Conservation (phyloP, 1,139 yeast species). For the Taphrina betulina region DNA sequence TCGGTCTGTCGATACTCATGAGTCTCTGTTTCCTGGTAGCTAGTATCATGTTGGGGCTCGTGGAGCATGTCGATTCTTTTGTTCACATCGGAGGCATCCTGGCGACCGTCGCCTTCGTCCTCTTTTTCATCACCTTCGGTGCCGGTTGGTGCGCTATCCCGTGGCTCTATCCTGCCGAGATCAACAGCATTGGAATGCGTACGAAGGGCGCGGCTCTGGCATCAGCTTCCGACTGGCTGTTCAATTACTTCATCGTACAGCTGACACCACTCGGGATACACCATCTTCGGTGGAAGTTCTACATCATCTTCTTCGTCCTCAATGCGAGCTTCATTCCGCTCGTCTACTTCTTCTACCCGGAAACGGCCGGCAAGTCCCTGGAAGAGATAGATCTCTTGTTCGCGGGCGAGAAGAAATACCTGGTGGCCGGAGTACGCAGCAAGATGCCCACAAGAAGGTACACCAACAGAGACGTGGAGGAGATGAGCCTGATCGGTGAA, state of each 20-base stretch:
- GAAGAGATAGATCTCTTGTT: slow-evolving; percentile 66
- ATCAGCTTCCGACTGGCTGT: slow-evolving; percentile 57
- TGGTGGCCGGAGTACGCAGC: slow-evolving; percentile 17
- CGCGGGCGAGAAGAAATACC: slow-evolving; percentile 11
- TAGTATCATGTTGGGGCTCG: slow-evolving; percentile 34
- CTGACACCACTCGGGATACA: slow-evolving; percentile 53
- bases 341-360: slow-evolving; percentile 68
- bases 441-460: neutral
- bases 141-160: slow-evolving; percentile 38
- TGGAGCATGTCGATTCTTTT: slow-evolving; percentile 36
- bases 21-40: slow-evolving; percentile 36
- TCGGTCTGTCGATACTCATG: slow-evolving; percentile 45
- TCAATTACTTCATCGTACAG: slow-evolving; percentile 57
- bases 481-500: slow-evolving; percentile 20
- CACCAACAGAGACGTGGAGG: slow-evolving; percentile 3
- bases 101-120: slow-evolving; percentile 39
- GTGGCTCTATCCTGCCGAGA: slow-evolving; percentile 60
- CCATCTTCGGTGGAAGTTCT: slow-evolving; percentile 51
- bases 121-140: slow-evolving; percentile 39
- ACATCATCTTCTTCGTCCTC: slow-evolving; percentile 52
- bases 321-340: slow-evolving; percentile 49
- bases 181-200: slow-evolving; percentile 50
- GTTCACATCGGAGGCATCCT: slow-evolving; percentile 33
- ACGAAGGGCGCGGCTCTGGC: slow-evolving; percentile 58
- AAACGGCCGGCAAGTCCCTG: slow-evolving; percentile 61